A percentile compares a stretch with the other conserved stretches of the same genome.
These are phyloP conservation scores for Erythrobasidium hasegawianum DNA, from an alignment of 1,284 basidiomycete genomes.

Conservation along the genomic window DNA sequence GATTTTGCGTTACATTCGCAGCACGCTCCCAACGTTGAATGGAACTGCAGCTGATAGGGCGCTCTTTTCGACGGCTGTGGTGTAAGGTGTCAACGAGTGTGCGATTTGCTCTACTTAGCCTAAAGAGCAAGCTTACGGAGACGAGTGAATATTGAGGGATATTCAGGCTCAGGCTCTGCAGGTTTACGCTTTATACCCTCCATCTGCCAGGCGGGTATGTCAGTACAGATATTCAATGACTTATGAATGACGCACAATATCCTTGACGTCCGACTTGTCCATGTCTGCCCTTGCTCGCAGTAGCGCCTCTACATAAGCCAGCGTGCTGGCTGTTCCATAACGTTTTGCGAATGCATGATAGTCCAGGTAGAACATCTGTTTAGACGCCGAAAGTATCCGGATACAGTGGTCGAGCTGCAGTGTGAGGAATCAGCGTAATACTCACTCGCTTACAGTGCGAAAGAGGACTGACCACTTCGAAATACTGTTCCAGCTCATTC, in stretches of 20 bases:
- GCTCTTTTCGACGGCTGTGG: conserved; percentile 8
- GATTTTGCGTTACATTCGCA: not conserved
- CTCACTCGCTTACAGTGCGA: not conserved
- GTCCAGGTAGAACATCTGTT: conserved; percentile 89
- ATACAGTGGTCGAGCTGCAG: conserved; percentile 70
- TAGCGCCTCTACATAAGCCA: conserved; percentile 82
- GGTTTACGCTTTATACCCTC: conserved; percentile 35
- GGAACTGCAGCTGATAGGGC: not conserved
- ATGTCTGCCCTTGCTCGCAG: conserved; percentile 87
- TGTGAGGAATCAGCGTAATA: not conserved
- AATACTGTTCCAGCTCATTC: conserved; percentile 73
- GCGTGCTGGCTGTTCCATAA: conserved; percentile 72
- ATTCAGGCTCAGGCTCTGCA: conserved; percentile 38
- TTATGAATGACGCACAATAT: conserved; percentile 21
- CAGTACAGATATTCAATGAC: not conserved
- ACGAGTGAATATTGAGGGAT: conserved; percentile 41
- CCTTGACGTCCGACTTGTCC: conserved; percentile 57
- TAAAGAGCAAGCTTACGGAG: conserved; percentile 24
- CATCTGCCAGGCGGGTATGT: conserved; percentile 10
- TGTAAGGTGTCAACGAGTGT: not conserved
- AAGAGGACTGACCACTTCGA: conserved; percentile 60
- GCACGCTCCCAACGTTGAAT: not conserved
- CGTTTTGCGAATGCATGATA: conserved; percentile 85
- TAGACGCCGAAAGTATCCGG: conserved; percentile 79
- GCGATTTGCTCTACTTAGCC: not conserved